A percentile compares a stretch with the other conserved stretches of the same genome.
Conservation (phyloP, 192 early-diverging fungal species). For the Rhizophlyctis rosea region DNA sequence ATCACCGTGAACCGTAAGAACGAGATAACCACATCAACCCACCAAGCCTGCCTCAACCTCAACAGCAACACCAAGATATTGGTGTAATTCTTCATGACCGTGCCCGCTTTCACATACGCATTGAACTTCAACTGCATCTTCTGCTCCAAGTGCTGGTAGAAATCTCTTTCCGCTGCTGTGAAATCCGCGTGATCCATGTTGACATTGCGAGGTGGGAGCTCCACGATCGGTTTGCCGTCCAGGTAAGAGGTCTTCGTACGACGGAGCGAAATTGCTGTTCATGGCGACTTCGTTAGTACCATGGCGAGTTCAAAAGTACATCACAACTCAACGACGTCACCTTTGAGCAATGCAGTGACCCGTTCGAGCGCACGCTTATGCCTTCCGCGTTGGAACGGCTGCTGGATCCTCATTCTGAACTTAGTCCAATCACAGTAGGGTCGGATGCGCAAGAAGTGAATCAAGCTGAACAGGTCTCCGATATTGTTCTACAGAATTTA, state of each 20-base stretch:
- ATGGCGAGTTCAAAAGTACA: constrained; percentile 42
- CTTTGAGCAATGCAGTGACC: constrained; percentile 54
- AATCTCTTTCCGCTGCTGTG: constrained; percentile 50
- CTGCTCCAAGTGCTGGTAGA: constrained; percentile 55
- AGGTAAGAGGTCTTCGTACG: constrained; percentile 64
- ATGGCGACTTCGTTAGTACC: background rate
- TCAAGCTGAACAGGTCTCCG: constrained; percentile 37
- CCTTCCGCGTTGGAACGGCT: constrained; percentile 34
- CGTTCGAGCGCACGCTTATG: constrained; percentile 44
- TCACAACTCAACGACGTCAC: constrained; percentile 48
- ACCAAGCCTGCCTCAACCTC: constrained; percentile 42
- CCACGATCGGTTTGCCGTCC: constrained; percentile 62
- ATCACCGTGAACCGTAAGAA: background rate
- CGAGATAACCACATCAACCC: background rate
- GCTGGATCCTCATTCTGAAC: constrained; percentile 43
- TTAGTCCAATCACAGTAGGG: constrained; percentile 32
- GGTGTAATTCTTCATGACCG: constrained; percentile 50
- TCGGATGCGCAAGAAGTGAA: constrained; percentile 37
- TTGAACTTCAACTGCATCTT: constrained; percentile 32
- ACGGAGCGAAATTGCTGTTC: constrained; percentile 45
- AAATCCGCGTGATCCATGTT: constrained; percentile 44
- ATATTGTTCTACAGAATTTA: too few species aligned
- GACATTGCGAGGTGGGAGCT: constrained; percentile 55
- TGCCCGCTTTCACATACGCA: constrained; percentile 36
- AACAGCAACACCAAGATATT: constrained; percentile 46